These are phyloP conservation scores for Penicillium argentinense DNA, from an alignment of 495 filamentous ascomycete species.

Conservation along the genomic window DNA sequence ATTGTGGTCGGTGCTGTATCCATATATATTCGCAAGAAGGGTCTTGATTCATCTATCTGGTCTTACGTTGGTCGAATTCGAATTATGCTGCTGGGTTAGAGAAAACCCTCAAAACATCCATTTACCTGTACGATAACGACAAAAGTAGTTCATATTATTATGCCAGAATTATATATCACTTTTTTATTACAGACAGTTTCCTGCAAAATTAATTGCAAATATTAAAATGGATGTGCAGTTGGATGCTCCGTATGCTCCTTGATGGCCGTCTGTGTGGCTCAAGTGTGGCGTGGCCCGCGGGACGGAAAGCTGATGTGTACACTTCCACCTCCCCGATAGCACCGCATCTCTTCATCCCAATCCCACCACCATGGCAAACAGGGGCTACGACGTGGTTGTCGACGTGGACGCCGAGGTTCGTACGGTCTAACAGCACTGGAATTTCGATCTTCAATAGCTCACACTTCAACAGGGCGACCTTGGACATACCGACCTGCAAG, in stretches of 20 bases:
- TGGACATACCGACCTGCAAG: slow-evolving; percentile 95
- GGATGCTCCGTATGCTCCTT: too few relatives aligned
- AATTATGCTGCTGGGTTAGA: slow-evolving; percentile 20
- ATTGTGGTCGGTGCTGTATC: slow-evolving; percentile 61
- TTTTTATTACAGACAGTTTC: neutral
- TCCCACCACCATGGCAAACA: slow-evolving; percentile 65
- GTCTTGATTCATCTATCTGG: slow-evolving; percentile 44
- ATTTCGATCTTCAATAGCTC: slow-evolving; percentile 9
- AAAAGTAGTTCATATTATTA: neutral
- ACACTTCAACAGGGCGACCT: slow-evolving; percentile 74
- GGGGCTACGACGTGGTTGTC: slow-evolving; percentile 95
- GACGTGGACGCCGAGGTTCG: slow-evolving; percentile 89
- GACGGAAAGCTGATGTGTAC: slow-evolving; percentile 35
- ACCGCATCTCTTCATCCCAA: slow-evolving; percentile 12
- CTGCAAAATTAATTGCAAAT: neutral
- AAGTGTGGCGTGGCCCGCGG: slow-evolving; percentile 25
- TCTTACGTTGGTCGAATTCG: slow-evolving; percentile 33
- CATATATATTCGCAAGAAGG: slow-evolving; percentile 49
- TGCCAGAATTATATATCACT: neutral
- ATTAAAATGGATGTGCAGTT: too few relatives aligned
- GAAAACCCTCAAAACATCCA: neutral
- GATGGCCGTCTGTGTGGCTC: slow-evolving; percentile 18
- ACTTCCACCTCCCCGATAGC: slow-evolving; percentile 24
- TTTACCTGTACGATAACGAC: neutral
- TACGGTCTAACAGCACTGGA: neutral